Evolutionary conservation across 2,329 filamentous ascomycete genomes (phyloP), one percentile per base, ranked within the genome.

Genomic region (Sclerotinia spermophila): DNA sequence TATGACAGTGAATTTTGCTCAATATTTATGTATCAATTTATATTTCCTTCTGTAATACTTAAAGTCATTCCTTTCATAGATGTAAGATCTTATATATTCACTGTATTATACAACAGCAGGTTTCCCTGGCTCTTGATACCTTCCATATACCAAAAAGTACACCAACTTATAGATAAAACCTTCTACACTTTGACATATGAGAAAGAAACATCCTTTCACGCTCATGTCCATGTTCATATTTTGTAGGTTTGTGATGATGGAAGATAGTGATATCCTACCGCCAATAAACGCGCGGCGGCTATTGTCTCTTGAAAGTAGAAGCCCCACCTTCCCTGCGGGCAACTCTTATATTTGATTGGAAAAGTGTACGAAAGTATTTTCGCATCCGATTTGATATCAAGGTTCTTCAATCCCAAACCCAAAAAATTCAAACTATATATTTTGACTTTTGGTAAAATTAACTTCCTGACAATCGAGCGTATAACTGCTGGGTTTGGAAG

Each of bases 211-310:
- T n/a, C 24, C 11, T 11, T n/a, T 40, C 3, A 59, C 38, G 21
- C 48, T 53, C 48, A 27, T 53, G n/a, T n/a, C 19, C 0, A 48
- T 48, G 6, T 17, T 59, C 11, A 21, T 42, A 60, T 40, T 27
- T n/a, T 21, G 38, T n/a, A 60, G 35, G 13, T 40, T 60, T 42
- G 15, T 21, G 15, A 5, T 42, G 35, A 42, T 40, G 35, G 40
- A 19, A n/a, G n/a, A 60, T 27, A n/a, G 38, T 62, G 42, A 35
- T 35, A 48, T 15, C 40, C 30, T 35, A 17, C 30, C 30, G 10
- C 40, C 42, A 21, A 44, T 44, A 64, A 64, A 48, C 60, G 60
- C 60, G 60, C 35, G 56, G 56, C 60, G 60, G 60, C 60, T 64
- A 48, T 62, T 62, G 21, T 45, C 15, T 58, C 21, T 21, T 33